Conservation (phyloP, 2,329 filamentous ascomycete species). For the Lachnellula hyalina region DNA sequence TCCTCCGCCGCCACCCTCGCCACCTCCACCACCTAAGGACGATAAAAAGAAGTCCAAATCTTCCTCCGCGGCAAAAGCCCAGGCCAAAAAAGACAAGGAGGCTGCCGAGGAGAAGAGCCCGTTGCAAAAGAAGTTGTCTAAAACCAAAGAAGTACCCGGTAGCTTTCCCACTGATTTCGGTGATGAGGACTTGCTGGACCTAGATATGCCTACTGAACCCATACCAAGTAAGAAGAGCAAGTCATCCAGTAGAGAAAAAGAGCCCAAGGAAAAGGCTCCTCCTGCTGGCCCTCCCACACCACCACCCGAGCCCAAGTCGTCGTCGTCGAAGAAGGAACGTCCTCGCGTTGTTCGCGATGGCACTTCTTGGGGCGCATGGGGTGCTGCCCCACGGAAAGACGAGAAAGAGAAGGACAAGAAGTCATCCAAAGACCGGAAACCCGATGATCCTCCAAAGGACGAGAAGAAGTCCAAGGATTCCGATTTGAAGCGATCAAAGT, state of each 20-base stretch:
- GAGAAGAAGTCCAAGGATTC: conserved; percentile 44
- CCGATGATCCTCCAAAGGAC: conserved; percentile 17
- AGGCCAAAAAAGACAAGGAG: conserved; percentile 35
- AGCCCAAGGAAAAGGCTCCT: conserved; percentile 30
- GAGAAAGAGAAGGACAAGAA: conserved; percentile 27
- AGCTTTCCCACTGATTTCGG: conserved; percentile 52
- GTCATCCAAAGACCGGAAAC: conserved; percentile 29
- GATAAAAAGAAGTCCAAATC: conserved; percentile 38
- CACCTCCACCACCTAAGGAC: conserved; percentile 38
- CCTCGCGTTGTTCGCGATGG: conserved; percentile 66
- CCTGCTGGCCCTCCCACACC: conserved; percentile 35
- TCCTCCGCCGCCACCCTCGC: conserved; percentile 34
- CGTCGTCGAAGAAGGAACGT: conserved; percentile 67
- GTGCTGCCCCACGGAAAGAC: conserved; percentile 42
- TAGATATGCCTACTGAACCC: conserved; percentile 44
- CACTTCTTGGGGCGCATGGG: conserved; percentile 73
- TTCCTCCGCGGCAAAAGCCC: conserved; percentile 14
- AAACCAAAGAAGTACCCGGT: conserved; percentile 45
- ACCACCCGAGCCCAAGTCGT: conserved; percentile 51
- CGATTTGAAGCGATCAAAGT: conserved; percentile 49
- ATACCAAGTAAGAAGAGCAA: conserved; percentile 38
- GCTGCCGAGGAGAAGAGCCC: conserved; percentile 26
- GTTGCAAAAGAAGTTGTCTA: conserved; percentile 33
- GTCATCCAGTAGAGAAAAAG: conserved; percentile 34
- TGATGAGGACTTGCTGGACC: conserved; percentile 40